phyloP scores from a whole-genome alignment of 257 asterid species.

The Solanum chilense region DNA sequence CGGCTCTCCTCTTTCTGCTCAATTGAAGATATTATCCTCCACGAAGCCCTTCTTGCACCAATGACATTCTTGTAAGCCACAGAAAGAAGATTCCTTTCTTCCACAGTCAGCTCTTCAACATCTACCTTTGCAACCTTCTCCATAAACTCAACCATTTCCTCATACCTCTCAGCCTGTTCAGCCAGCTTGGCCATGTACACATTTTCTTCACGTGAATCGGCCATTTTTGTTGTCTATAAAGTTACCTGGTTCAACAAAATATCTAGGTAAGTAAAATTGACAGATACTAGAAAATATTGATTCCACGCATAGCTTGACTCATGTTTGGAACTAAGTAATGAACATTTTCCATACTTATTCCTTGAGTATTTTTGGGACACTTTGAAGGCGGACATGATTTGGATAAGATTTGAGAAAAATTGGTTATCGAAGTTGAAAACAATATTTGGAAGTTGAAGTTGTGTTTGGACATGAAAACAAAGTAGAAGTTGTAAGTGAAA shows the following conservation, averaged over 20 bases:
- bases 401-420: background rate
- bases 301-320: background rate
- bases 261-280: background rate
- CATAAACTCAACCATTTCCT: constrained; percentile 17
- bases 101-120: constrained; percentile 10
- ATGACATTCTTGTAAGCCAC: constrained; percentile 17
- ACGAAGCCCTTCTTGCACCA: constrained; percentile 19
- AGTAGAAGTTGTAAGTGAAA: background rate
- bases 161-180: constrained; percentile 15
- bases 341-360: background rate
- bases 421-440: background rate
- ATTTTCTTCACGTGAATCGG: constrained; percentile 5
- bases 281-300: background rate
- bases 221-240: background rate
- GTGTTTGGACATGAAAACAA: background rate
- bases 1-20: constrained; percentile 16
- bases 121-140: constrained; percentile 13
- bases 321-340: background rate
- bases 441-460: background rate
- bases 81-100: constrained; percentile 14
- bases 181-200: constrained; percentile 18
- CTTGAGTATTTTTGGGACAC: background rate
- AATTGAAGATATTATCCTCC: constrained; percentile 17
- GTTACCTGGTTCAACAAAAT: background rate
- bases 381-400: background rate